These are phyloP conservation scores for Ogataea nonfermentans DNA, from an alignment of 805 yeast species.

Conservation along the genomic window DNA sequence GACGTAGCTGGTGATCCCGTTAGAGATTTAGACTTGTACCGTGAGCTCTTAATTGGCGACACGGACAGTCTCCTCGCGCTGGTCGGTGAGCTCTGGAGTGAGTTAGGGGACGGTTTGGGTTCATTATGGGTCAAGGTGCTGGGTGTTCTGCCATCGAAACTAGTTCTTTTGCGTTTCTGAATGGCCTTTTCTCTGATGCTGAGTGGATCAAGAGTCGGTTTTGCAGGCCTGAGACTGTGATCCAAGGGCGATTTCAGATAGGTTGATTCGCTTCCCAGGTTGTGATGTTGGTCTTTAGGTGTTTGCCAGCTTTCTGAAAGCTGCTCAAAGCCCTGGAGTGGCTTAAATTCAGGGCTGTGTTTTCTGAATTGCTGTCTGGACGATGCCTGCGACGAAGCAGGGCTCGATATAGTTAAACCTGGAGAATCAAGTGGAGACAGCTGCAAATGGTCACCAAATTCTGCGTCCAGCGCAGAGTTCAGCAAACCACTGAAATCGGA, in stretches of 20 bases:
- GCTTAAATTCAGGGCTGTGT: slow-evolving; percentile 3
- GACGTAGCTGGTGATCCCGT: slow-evolving; percentile 9
- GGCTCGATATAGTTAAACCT: neutral
- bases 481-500: neutral
- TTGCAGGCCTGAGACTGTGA: neutral
- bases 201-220: neutral
- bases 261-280: neutral
- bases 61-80: slow-evolving; percentile 6
- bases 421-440: slow-evolving; percentile 2
- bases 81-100: neutral
- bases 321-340: slow-evolving; percentile 16
- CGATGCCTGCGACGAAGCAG: slow-evolving; percentile 3
- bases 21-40: slow-evolving; percentile 18
- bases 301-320: slow-evolving; percentile 13
- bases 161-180: slow-evolving; percentile 7
- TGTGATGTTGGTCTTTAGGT: neutral
- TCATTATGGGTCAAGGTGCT: neutral
- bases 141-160: neutral
- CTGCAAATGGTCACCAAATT: neutral
- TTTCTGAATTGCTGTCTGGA: neutral
- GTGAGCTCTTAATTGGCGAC: slow-evolving; percentile 11
- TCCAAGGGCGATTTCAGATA: neutral
- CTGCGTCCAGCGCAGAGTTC: neutral
- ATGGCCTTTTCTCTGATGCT: slow-evolving; percentile 2
- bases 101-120: neutral